These are phyloP conservation scores for Podila minutissima DNA, from an alignment of 192 early-diverging fungal genomes.

Conservation along the genomic window DNA sequence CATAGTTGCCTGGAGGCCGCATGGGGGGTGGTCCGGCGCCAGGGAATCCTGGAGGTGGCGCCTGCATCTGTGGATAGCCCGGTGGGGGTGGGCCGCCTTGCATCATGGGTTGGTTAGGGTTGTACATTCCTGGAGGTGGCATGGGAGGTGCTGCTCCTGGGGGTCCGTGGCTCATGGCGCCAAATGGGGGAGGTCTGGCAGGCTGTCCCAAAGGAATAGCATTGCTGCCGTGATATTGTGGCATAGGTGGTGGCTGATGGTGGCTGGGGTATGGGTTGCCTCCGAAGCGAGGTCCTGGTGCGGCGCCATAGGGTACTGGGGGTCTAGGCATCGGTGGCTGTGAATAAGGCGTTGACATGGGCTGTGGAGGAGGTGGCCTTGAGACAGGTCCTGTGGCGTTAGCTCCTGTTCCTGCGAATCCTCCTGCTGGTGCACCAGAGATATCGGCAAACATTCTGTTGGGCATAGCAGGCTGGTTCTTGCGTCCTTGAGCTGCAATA, in stretches of 20 bases:
- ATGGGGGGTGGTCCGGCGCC: conserved; percentile 5
- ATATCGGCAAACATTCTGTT: conserved; percentile 78
- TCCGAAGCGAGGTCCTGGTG: conserved; percentile 24
- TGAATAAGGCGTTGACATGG: conserved; percentile 30
- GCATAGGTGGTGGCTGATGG: conserved; percentile 30
- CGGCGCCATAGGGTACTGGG: conserved; percentile 32
- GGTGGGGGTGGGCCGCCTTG: conserved; percentile 28
- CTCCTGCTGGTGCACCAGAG: conserved; percentile 30
- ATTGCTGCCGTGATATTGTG: conserved; percentile 44
- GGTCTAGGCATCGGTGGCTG: conserved; percentile 43
- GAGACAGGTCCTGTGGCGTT: conserved; percentile 29
- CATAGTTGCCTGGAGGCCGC: conserved; percentile 32
- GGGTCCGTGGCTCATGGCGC: conserved; percentile 19
- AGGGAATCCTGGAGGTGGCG: conserved; percentile 35
- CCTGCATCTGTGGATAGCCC: conserved; percentile 26
- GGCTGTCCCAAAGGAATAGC: conserved; percentile 47
- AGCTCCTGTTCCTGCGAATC: conserved; percentile 43
- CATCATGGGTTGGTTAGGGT: conserved; percentile 47
- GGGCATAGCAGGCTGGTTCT: conserved; percentile 75
- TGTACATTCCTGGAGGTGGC: conserved; percentile 44
- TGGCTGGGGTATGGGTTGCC: conserved; percentile 32
- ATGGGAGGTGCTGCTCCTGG: conserved; percentile 22
- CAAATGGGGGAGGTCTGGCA: conserved; percentile 42
- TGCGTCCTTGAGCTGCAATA: conserved; percentile 88
- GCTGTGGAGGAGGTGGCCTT: conserved; percentile 25